Percentiles rank a stretch among this genome's conserved stretches.
Evolutionary conservation across 225 moss, liverwort and hornwort genomes (phyloP).

Genomic region (Anthoceros angustus): DNA sequence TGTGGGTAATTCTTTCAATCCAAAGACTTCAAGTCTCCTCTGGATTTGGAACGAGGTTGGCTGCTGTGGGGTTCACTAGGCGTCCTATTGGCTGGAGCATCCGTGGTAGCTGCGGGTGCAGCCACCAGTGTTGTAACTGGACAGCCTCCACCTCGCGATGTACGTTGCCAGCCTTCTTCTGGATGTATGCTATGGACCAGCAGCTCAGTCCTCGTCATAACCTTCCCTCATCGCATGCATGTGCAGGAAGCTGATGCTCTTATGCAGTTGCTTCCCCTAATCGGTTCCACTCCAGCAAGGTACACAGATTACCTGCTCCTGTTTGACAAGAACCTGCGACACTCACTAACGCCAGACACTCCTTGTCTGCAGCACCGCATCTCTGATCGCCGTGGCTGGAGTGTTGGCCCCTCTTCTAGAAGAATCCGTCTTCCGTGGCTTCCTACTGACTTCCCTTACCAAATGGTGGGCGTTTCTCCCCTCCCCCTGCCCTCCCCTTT

Average conservation of each 20-base stretch:
- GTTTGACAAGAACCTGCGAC: background rate
- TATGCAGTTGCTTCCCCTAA: slow-evolving; percentile 65
- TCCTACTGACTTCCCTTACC: slow-evolving; percentile 83
- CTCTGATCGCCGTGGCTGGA: slow-evolving; percentile 70
- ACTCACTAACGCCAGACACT: background rate
- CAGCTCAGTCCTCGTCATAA: background rate
- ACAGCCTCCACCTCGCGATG: slow-evolving; percentile 68
- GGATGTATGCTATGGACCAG: background rate
- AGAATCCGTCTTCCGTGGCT: slow-evolving; percentile 87
- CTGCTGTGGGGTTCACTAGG: slow-evolving; percentile 71
- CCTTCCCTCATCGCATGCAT: background rate
- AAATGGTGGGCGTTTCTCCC: slow-evolving; percentile 46
- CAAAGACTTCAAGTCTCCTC: slow-evolving; percentile 55
- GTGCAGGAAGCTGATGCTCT: slow-evolving; percentile 42
- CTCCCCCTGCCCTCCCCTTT: background rate
- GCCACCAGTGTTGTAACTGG: slow-evolving; percentile 46
- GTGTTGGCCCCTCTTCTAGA: slow-evolving; percentile 84
- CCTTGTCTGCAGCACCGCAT: slow-evolving; percentile 53
- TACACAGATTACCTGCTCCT: slow-evolving; percentile 6
- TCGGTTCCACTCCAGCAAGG: slow-evolving; percentile 77
- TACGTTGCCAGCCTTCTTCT: slow-evolving; percentile 14
- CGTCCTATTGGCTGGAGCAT: slow-evolving; percentile 44
- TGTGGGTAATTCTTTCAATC: slow-evolving; percentile 1
- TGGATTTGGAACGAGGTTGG: slow-evolving; percentile 81
- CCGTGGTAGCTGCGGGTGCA: slow-evolving; percentile 52